Conservation (phyloP, 768 basidiomycete genomes). For the Hortiboletus campestris region DNA sequence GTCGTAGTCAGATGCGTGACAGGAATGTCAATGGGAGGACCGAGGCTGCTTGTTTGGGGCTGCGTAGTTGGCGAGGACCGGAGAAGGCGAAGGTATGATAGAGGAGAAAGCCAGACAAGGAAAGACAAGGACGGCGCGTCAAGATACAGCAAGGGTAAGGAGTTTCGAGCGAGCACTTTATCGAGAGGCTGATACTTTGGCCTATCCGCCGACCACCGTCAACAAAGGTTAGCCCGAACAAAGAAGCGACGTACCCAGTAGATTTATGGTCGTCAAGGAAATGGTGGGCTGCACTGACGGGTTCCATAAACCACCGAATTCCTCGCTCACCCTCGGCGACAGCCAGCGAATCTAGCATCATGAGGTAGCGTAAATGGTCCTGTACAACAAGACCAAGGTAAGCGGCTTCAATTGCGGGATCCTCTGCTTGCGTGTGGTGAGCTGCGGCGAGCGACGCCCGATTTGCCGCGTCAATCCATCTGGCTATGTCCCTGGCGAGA, state of each 20-base stretch:
- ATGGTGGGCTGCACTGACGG: constrained; percentile 19
- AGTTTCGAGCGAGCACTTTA: constrained; percentile 54
- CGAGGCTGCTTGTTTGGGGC: constrained; percentile 14
- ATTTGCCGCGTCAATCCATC: constrained; percentile 51
- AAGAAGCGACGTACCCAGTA: constrained; percentile 13
- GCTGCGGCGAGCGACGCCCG: constrained; percentile 19
- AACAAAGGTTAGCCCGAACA: neutral
- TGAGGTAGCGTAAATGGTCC: constrained; percentile 63
- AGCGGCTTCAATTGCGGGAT: constrained; percentile 50
- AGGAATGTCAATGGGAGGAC: constrained; percentile 46
- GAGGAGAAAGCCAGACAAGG: constrained; percentile 66
- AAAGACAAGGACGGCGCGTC: constrained; percentile 68
- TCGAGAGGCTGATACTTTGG: constrained; percentile 55
- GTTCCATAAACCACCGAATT: constrained; percentile 71
- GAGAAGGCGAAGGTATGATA: constrained; percentile 62
- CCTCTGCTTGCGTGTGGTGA: constrained; percentile 40
- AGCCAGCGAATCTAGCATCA: constrained; percentile 70
- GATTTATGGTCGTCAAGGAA: constrained; percentile 18
- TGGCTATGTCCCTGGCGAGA: constrained; percentile 52
- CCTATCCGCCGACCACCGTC: constrained; percentile 25
- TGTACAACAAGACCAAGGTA: constrained; percentile 46
- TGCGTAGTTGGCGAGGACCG: constrained; percentile 30
- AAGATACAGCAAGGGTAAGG: constrained; percentile 72
- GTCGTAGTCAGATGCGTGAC: constrained; percentile 44
- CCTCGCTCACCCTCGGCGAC: constrained; percentile 54